Evolutionary conservation across 2,329 filamentous ascomycete genomes (phyloP).

Genomic region (Fusarium zealandicum): DNA sequence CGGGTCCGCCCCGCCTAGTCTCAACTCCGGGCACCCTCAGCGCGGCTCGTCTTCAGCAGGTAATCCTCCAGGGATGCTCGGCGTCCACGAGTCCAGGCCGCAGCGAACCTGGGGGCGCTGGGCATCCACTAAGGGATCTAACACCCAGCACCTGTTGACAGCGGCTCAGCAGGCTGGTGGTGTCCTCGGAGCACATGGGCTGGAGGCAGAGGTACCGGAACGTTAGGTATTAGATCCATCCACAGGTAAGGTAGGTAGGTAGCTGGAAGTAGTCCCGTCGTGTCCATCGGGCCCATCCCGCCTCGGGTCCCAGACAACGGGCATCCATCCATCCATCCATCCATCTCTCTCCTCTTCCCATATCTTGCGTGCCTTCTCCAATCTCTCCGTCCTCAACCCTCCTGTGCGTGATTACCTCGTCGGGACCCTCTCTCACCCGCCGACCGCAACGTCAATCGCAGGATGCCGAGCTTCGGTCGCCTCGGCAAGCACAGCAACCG

Average conservation of each 20-base stretch:
- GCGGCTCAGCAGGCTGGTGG: background rate
- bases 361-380: slow-evolving; percentile 14
- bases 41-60: slow-evolving; percentile 6
- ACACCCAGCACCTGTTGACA: background rate
- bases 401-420: slow-evolving; percentile 18
- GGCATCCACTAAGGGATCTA: slow-evolving; percentile 15
- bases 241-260: too few relatives aligned
- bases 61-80: slow-evolving; percentile 9
- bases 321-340: too few relatives aligned
- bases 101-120: slow-evolving; percentile 10
- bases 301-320: slow-evolving; percentile 23
- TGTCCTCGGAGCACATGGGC: background rate
- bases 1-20: background rate
- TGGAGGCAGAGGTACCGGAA: too few relatives aligned
- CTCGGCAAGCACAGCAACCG: slow-evolving; percentile 63
- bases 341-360: slow-evolving; percentile 30
- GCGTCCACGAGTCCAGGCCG: slow-evolving; percentile 14
- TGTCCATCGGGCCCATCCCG: slow-evolving; percentile 17
- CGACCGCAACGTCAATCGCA: slow-evolving; percentile 33
- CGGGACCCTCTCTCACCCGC: slow-evolving; percentile 1
- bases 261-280: too few relatives aligned
- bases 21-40: slow-evolving; percentile 1
- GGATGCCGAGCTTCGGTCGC: slow-evolving; percentile 62
- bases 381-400: slow-evolving; percentile 15
- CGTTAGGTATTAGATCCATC: too few relatives aligned